Evolutionary conservation across 2,329 filamentous ascomycete genomes (phyloP), one percentile per base, ranked within the genome.

Genomic region (Pseudocercospora fuligena): DNA sequence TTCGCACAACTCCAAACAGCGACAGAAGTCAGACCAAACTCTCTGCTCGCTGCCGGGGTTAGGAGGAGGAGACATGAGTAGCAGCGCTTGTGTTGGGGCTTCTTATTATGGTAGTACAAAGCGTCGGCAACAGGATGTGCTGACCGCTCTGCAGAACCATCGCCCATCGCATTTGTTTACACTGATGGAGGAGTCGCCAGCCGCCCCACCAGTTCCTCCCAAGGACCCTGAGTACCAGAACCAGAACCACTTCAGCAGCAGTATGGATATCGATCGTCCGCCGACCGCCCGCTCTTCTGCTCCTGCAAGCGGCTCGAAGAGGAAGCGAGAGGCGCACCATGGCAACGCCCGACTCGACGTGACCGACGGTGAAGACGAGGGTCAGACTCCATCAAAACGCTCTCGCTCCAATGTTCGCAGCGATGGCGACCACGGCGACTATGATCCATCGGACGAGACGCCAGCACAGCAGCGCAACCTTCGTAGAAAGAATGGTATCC

Each of bases 401-500:
- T 73, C 69, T 61, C 72, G 74, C 40, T 72, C 72, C 16, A 61
- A 69, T 16, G 62, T 64, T 16, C 31, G 56, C 33, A 66, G 63
- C 36, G 59, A 65, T 58, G 68, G 61, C 58, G 66, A 66, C 60
- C 68, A 65, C 54, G 68, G 61, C 58, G 66, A 66, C 60, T 69
- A 73, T 43, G 63, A 67, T 7, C 70, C 64, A 19, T 72, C 71
- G 33, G 73, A 74, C 36, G 73, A 72, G 29, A 66, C 68, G 11
- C 67, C 73, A 27, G 68, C 65, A n/a, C 67, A 71, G 51, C 68
- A 70, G 57, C 75, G 73, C 64, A 73, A 69, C 57, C 67, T 78
- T 7, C 73, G 76, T 56, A 73, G 76, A 60, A 78, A 78, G 72
- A 72, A 75, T 68, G 76, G 74, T 33, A 67, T 71, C 29, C 70